Evolutionary conservation across 2,329 filamentous ascomycete species (phyloP).

Genomic region (Lachnellula hyalina): DNA sequence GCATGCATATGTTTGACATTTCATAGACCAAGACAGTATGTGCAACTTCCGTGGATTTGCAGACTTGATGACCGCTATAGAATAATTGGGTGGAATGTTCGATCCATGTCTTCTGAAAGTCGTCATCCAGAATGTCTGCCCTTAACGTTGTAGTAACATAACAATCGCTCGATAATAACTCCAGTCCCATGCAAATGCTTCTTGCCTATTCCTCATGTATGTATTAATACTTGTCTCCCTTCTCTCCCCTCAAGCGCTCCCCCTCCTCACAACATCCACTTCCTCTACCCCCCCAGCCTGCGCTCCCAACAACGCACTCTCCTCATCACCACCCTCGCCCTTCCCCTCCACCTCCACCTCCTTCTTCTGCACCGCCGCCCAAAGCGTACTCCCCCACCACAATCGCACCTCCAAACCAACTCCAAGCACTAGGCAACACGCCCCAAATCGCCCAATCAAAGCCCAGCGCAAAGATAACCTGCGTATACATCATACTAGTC

Average conservation of each 20-base stretch:
- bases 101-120: too few relatives aligned
- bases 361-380: conserved; percentile 26
- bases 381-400: conserved; percentile 28
- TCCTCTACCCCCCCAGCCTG: conserved; percentile 14
- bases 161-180: too few relatives aligned
- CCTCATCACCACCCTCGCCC: conserved; percentile 20
- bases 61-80: too few relatives aligned
- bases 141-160: too few relatives aligned
- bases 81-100: too few relatives aligned
- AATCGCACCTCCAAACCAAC: conserved; percentile 26
- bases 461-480: conserved; percentile 58
- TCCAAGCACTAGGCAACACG: conserved; percentile 26
- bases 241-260: conserved; percentile 1
- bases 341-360: background rate
- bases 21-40: too few relatives aligned
- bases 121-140: too few relatives aligned
- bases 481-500: conserved; percentile 63
- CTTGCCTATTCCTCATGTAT: background rate
- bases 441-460: conserved; percentile 31
- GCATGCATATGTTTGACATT: too few relatives aligned
- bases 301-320: conserved; percentile 24
- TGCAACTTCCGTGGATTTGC: too few relatives aligned
- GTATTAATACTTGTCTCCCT: conserved; percentile 1
- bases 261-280: conserved; percentile 9
- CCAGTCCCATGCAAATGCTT: too few relatives aligned